phyloP scores from a whole-genome alignment of 371 early-diverging fungal genomes.

The Mucor saturninus region DNA sequence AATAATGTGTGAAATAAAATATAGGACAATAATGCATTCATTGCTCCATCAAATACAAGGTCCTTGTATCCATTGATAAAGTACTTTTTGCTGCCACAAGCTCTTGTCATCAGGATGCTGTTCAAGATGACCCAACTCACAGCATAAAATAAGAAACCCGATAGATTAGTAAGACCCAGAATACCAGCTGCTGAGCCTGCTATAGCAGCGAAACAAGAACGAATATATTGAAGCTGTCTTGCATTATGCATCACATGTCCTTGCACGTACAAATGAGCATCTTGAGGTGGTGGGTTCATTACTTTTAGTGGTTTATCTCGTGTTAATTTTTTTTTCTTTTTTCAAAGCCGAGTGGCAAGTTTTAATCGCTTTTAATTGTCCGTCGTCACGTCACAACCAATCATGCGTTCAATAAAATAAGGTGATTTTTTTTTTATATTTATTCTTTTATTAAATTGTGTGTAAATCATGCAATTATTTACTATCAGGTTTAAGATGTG shows the following conservation, averaged over 20 bases:
- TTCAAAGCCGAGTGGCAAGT: background rate
- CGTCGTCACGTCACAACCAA: slow-evolving; percentile 7
- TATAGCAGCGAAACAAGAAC: slow-evolving; percentile 77
- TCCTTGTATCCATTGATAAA: slow-evolving; percentile 60
- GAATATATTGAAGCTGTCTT: slow-evolving; percentile 71
- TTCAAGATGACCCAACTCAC: slow-evolving; percentile 66
- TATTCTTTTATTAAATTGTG: background rate
- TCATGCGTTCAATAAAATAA: slow-evolving; percentile 9
- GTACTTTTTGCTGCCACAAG: slow-evolving; percentile 43
- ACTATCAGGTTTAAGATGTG: slow-evolving; percentile 6
- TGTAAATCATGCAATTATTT: slow-evolving; percentile 7
- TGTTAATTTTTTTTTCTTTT: background rate
- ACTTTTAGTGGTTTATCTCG: slow-evolving; percentile 1
- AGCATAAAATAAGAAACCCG: slow-evolving; percentile 80
- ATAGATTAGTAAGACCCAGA: slow-evolving; percentile 70
- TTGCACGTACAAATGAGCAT: slow-evolving; percentile 59
- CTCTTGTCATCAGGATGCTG: slow-evolving; percentile 35
- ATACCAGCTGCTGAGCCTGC: slow-evolving; percentile 84
- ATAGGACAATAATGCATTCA: slow-evolving; percentile 76
- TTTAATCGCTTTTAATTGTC: background rate
- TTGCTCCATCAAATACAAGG: slow-evolving; percentile 68
- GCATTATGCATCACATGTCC: slow-evolving; percentile 68
- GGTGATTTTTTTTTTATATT: slow-evolving; percentile 10
- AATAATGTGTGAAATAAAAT: slow-evolving; percentile 87
- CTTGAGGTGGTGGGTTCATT: slow-evolving; percentile 33